Conservation (phyloP, 345 rosid genomes). For the Hibiscus mutabilis region DNA sequence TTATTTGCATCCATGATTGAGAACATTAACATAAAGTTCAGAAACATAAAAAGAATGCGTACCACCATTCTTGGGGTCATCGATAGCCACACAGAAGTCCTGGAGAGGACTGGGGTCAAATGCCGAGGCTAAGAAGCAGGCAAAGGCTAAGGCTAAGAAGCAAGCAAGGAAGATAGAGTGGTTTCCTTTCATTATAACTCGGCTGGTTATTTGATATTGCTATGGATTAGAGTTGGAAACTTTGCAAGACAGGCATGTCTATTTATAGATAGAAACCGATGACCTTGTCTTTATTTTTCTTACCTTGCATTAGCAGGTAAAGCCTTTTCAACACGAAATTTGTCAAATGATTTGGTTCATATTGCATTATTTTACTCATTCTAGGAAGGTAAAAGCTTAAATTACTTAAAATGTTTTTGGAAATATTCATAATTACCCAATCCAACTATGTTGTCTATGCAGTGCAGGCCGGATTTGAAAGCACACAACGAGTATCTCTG, state of each 20-base stretch:
- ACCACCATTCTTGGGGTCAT: background rate
- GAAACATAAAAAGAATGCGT: background rate
- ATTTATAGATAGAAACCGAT: background rate
- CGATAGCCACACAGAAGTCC: constrained; percentile 8
- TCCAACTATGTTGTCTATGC: too few relatives aligned
- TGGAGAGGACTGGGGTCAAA: constrained; percentile 6
- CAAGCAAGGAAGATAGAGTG: background rate
- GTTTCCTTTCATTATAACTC: background rate
- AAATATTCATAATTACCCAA: too few relatives aligned
- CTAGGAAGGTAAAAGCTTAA: too few relatives aligned
- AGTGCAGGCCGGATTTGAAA: too few relatives aligned
- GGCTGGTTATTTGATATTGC: background rate
- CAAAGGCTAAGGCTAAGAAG: background rate
- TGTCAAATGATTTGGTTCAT: background rate
- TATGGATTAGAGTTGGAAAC: background rate
- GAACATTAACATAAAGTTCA: background rate
- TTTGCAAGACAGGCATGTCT: background rate
- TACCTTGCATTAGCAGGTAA: background rate
- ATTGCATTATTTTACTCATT: too few relatives aligned
- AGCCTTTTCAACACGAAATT: background rate
- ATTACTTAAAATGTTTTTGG: too few relatives aligned
- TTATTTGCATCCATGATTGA: background rate
- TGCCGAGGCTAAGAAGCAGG: too few relatives aligned
- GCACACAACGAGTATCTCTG: too few relatives aligned
- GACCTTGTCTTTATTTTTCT: background rate